A percentile compares a stretch with the other conserved stretches of the same genome.
These are phyloP conservation scores for Aquilaria agallochum DNA, from an alignment of 441 rosid genomes.

Conservation along the genomic window DNA sequence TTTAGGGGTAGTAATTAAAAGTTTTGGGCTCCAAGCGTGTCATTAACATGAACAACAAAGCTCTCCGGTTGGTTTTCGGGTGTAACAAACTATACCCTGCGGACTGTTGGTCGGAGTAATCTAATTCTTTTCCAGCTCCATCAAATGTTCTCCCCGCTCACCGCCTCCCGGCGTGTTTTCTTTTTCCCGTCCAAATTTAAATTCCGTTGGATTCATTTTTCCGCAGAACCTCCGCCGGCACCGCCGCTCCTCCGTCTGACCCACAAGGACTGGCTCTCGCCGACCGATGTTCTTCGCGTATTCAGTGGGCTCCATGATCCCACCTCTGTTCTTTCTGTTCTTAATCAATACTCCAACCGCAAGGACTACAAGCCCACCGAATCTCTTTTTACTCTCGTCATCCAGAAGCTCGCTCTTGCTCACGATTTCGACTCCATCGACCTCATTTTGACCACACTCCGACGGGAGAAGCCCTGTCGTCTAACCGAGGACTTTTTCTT, in stretches of 20 bases:
- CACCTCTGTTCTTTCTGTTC: conserved; percentile 35
- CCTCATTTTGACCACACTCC: conserved; percentile 39
- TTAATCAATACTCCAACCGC: conserved; percentile 52
- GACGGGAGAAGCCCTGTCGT: conserved; percentile 36
- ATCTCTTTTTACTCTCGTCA: conserved; percentile 48
- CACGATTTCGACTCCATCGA: conserved; percentile 68
- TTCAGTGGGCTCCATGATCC: conserved; percentile 52
- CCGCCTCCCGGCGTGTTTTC: background rate
- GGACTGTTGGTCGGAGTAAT: too few relatives aligned
- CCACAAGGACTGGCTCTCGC: conserved; percentile 81
- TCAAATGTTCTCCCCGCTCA: conserved; percentile 6
- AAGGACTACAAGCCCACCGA: conserved; percentile 78
- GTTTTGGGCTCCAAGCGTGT: too few relatives aligned
- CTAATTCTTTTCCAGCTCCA: background rate
- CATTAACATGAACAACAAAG: too few relatives aligned
- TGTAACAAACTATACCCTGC: too few relatives aligned
- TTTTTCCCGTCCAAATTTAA: too few relatives aligned
- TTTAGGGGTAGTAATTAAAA: too few relatives aligned
- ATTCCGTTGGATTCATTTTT: conserved; percentile 7
- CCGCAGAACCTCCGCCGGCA: conserved; percentile 5
- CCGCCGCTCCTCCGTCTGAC: conserved; percentile 29
- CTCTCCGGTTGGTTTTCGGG: too few relatives aligned
- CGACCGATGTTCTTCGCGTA: conserved; percentile 53
- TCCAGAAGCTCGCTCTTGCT: conserved; percentile 53
- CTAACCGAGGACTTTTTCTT: conserved; percentile 76